phyloP scores from a whole-genome alignment of 148 eudicot species.

The Euryodendron excelsum region DNA sequence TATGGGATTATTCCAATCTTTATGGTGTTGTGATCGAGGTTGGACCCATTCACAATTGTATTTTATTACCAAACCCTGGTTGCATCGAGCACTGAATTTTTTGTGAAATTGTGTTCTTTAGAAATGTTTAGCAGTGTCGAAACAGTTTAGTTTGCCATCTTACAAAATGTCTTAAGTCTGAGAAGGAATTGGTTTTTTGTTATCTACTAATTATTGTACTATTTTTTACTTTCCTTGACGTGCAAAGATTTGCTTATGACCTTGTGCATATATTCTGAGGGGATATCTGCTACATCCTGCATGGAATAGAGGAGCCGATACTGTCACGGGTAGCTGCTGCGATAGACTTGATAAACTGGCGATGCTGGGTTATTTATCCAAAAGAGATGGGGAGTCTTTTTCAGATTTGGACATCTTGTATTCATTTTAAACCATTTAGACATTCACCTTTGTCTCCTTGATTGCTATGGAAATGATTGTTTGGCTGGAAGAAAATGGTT shows the following conservation, averaged over 20 bases:
- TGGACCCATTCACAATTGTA: not conserved
- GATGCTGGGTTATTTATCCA: not conserved
- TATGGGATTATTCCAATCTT: not conserved
- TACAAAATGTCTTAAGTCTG: no score
- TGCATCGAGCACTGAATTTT: not conserved
- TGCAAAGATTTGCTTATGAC: slow-evolving; percentile 82
- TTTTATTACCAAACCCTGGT: not conserved
- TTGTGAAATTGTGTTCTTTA: not conserved
- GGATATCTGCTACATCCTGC: slow-evolving; percentile 1
- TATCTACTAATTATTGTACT: not conserved
- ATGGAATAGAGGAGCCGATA: not conserved
- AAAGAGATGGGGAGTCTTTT: not conserved
- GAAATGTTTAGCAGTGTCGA: not conserved
- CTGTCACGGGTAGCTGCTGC: not conserved
- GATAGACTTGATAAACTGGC: not conserved
- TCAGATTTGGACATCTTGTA: not conserved
- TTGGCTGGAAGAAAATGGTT: no score
- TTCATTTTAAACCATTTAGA: not conserved
- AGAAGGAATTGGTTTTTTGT: not conserved
- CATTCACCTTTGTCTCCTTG: not conserved
- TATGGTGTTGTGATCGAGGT: not conserved
- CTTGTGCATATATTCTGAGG: slow-evolving; percentile 83
- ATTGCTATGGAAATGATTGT: no score
- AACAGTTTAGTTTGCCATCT: no score
- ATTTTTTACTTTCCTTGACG: slow-evolving; percentile 43